These are phyloP conservation scores for Circinella minor DNA, from an alignment of 371 early-diverging fungal species.

Conservation along the genomic window DNA sequence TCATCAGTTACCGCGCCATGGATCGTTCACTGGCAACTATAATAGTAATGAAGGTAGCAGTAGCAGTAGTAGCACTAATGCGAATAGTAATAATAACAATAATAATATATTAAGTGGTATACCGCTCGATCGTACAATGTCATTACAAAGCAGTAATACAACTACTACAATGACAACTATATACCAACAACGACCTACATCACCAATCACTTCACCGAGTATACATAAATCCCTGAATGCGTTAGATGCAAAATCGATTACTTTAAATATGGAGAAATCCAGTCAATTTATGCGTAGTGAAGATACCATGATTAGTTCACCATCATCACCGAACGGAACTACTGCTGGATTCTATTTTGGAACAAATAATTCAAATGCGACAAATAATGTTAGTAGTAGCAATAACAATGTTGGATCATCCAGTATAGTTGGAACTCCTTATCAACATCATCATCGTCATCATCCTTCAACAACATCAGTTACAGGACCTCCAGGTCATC, in stretches of 20 bases:
- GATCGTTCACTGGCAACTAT: conserved; percentile 18
- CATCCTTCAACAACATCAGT: conserved; percentile 16
- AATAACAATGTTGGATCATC: not conserved
- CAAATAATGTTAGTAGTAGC: not conserved
- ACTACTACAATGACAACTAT: conserved; percentile 4
- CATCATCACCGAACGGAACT: conserved; percentile 33
- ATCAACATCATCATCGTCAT: conserved; percentile 9
- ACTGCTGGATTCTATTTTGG: conserved; percentile 26
- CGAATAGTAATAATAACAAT: no score
- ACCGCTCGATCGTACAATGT: conserved; percentile 12
- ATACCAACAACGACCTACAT: conserved; percentile 43
- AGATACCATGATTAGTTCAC: conserved; percentile 33
- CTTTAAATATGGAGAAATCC: conserved; percentile 59
- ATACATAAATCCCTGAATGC: conserved; percentile 60
- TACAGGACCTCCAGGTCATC: conserved; percentile 6
- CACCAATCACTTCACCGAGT: conserved; percentile 44
- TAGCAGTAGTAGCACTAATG: conserved; percentile 6
- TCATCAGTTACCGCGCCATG: conserved; percentile 18
- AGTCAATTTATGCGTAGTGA: conserved; percentile 35
- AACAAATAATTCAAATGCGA: not conserved
- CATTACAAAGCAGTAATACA: conserved; percentile 1
- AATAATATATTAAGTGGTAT: not conserved
- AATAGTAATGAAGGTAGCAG: conserved; percentile 6
- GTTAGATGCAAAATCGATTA: conserved; percentile 68
- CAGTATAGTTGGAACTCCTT: no score